Percentiles rank a stretch among this genome's conserved stretches.
These are phyloP conservation scores for Fusarium sp. DNA, from an alignment of 2,329 filamentous ascomycete species.

Conservation along the genomic window DNA sequence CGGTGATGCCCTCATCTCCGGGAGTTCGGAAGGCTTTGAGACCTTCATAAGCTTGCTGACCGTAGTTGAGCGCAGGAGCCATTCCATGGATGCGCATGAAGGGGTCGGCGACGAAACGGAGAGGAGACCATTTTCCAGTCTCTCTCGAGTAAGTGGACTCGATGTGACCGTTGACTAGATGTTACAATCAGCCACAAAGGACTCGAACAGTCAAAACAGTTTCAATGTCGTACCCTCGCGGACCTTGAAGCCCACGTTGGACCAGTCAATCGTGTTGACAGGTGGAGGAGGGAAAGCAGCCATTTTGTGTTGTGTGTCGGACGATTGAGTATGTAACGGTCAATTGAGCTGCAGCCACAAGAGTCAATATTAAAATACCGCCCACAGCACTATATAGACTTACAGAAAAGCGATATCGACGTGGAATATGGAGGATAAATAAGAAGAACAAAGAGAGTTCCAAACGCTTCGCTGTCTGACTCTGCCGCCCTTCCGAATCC, in stretches of 20 bases:
- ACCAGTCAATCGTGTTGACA: slow-evolving; percentile 90
- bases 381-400: background rate
- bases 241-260: slow-evolving; percentile 90
- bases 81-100: slow-evolving; percentile 93
- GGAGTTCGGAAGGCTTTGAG: slow-evolving; percentile 93
- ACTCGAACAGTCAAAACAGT: background rate
- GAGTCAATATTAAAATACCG: background rate
- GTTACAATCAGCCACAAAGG: background rate
- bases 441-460: background rate
- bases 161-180: slow-evolving; percentile 89
- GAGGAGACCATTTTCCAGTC: slow-evolving; percentile 81
- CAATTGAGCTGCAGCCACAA: slow-evolving; percentile 4
- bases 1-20: slow-evolving; percentile 75
- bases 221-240: slow-evolving; percentile 75
- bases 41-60: slow-evolving; percentile 98
- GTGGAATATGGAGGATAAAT: background rate
- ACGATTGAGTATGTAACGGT: background rate
- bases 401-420: background rate
- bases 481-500: slow-evolving; percentile 1
- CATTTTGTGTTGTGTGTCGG: slow-evolving; percentile 51
- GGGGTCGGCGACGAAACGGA: slow-evolving; percentile 84
- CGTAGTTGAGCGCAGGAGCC: slow-evolving; percentile 95
- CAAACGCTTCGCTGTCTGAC: background rate
- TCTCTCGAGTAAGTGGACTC: slow-evolving; percentile 84
- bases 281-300: slow-evolving; percentile 79